Percentiles rank a stretch among this genome's conserved stretches.
These are phyloP conservation scores for Rutstroemia sp. DNA, from an alignment of 2,329 filamentous ascomycete species.

Conservation along the genomic window DNA sequence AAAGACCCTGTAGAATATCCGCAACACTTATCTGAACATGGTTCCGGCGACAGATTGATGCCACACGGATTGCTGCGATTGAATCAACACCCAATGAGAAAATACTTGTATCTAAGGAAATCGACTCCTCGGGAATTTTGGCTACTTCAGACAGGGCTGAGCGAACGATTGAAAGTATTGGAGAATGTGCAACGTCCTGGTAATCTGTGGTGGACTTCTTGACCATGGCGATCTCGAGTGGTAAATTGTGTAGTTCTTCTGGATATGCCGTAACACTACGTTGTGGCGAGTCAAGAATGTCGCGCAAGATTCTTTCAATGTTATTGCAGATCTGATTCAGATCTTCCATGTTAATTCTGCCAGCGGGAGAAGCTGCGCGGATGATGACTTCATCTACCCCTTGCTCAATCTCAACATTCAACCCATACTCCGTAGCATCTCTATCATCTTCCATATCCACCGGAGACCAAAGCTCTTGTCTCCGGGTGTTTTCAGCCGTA, in stretches of 20 bases:
- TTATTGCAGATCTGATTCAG: not conserved
- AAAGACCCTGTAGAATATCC: not conserved
- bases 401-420: conserved; percentile 1
- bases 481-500: too few species aligned
- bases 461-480: not conserved
- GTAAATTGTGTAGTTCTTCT: not conserved
- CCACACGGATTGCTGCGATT: not conserved
- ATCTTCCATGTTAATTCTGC: conserved; percentile 1
- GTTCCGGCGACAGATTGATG: not conserved
- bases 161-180: not conserved
- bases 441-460: not conserved
- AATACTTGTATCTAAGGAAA: not conserved
- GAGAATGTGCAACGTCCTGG: not conserved
- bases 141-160: not conserved
- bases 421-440: conserved; percentile 2
- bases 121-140: not conserved
- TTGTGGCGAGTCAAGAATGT: not conserved
- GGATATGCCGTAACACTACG: not conserved
- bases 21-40: not conserved
- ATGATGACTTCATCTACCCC: not conserved
- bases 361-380: not conserved
- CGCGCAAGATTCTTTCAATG: not conserved
- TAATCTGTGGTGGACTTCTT: not conserved
- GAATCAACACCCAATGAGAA: not conserved
- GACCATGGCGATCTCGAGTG: not conserved